A percentile compares a stretch with the other conserved stretches of the same genome.
These are phyloP conservation scores for Fusarium incarnatum DNA, from an alignment of 2,329 filamentous ascomycete species.

Conservation along the genomic window DNA sequence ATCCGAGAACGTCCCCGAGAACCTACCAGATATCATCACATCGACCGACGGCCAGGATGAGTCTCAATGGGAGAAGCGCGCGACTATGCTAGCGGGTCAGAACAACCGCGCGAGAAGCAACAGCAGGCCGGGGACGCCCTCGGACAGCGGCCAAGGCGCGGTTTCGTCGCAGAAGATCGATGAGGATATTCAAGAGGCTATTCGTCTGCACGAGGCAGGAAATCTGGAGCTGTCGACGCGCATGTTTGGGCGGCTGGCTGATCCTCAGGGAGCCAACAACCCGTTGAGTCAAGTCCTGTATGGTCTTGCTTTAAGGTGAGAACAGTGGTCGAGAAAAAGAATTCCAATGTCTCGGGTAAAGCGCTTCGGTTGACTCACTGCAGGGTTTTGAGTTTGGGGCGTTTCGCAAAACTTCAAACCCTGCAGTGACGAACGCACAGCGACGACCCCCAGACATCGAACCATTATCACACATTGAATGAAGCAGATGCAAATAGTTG, in stretches of 20 bases:
- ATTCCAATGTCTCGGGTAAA: constrained; percentile 29
- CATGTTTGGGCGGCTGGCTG: constrained; percentile 86
- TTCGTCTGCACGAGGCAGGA: constrained; percentile 88
- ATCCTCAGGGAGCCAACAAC: constrained; percentile 87
- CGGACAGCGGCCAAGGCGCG: constrained; percentile 44
- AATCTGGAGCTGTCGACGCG: constrained; percentile 82
- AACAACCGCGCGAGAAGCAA: constrained; percentile 61
- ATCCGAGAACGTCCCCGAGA: constrained; percentile 79
- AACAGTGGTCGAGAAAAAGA: neutral
- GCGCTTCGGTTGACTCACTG: neutral
- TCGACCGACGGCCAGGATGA: constrained; percentile 65
- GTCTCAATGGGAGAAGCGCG: constrained; percentile 90
- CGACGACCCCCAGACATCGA: constrained; percentile 5
- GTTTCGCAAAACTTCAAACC: constrained; percentile 24
- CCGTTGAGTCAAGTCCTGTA: constrained; percentile 96
- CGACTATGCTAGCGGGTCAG: constrained; percentile 83
- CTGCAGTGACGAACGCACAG: constrained; percentile 4
- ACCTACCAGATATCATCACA: constrained; percentile 79
- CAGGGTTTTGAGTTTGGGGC: constrained; percentile 15
- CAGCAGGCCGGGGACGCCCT: constrained; percentile 55
- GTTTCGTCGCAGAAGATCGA: constrained; percentile 65
- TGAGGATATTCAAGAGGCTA: constrained; percentile 92
- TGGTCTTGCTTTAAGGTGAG: constrained; percentile 85
- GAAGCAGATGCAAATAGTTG: neutral
- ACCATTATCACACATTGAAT: neutral